Conservation (phyloP, 257 asterid species). For the Scutellaria baicalensis region DNA sequence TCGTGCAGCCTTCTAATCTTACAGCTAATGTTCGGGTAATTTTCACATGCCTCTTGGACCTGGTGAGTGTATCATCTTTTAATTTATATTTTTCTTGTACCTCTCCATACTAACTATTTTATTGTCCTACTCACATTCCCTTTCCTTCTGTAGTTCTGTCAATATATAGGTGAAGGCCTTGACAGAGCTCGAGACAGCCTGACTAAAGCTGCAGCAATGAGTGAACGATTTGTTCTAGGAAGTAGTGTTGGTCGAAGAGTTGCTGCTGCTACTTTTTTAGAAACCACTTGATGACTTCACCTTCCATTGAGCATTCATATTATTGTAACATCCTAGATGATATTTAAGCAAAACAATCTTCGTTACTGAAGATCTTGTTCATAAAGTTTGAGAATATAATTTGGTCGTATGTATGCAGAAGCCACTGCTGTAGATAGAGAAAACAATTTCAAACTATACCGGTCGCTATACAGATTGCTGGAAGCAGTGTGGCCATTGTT, state of each 20-base stretch:
- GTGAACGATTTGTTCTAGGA: conserved; percentile 92
- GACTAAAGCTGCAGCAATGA: conserved; percentile 85
- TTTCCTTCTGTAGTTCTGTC: conserved; percentile 55
- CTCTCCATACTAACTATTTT: neutral
- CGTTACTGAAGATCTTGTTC: neutral
- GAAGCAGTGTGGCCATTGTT: conserved; percentile 95
- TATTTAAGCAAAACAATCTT: neutral
- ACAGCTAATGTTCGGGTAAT: conserved; percentile 77
- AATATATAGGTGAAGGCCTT: conserved; percentile 85
- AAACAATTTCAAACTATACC: conserved; percentile 86
- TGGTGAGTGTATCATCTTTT: conserved; percentile 36
- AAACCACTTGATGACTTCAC: conserved; percentile 31
- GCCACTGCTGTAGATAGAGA: conserved; percentile 99
- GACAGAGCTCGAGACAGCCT: conserved; percentile 91
- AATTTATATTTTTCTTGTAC: conserved; percentile 9
- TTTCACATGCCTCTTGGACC: conserved; percentile 89
- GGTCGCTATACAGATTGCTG: conserved; percentile 93
- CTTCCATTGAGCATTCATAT: neutral
- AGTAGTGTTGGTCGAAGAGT: conserved; percentile 84
- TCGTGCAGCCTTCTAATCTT: conserved; percentile 70
- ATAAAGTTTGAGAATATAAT: neutral
- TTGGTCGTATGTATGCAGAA: conserved; percentile 55
- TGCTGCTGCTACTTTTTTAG: conserved; percentile 91
- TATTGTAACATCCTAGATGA: neutral
- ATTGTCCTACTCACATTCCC: neutral